Conservation (phyloP, 2,329 filamentous ascomycete species). For the Diaporthe caulivora region DNA sequence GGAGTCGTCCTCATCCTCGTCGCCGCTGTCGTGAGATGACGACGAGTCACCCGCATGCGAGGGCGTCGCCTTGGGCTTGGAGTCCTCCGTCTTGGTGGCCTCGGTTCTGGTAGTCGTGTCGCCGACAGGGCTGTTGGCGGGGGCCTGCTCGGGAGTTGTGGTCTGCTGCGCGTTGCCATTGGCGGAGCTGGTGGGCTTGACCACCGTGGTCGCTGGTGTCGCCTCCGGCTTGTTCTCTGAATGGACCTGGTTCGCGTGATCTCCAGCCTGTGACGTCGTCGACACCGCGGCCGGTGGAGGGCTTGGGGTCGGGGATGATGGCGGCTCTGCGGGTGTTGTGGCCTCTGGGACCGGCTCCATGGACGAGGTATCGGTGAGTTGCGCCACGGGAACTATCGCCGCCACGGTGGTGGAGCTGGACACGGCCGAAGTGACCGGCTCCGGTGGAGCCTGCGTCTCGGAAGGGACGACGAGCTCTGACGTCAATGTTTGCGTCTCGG, state of each 20-base stretch:
- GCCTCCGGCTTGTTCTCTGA: neutral
- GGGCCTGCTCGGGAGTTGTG: neutral
- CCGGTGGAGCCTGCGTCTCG: neutral
- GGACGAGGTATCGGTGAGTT: conserved; percentile 8
- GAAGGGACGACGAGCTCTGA: neutral
- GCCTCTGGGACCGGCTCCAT: conserved; percentile 8
- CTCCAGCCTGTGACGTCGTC: neutral
- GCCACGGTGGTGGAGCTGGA: neutral
- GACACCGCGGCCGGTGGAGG: neutral
- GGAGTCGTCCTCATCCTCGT: neutral
- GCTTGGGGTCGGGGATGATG: neutral
- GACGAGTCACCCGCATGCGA: neutral
- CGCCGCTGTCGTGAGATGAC: neutral
- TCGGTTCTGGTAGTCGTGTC: neutral
- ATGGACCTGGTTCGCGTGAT: neutral
- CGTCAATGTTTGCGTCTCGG: neutral
- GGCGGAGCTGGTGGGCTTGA: conserved; percentile 1
- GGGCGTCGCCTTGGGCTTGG: neutral
- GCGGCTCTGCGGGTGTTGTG: neutral
- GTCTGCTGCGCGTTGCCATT: neutral
- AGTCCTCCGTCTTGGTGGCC: neutral
- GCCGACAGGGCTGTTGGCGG: neutral
- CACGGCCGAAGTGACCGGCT: neutral
- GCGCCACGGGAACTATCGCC: conserved; percentile 6
- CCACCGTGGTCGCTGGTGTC: neutral